Evolutionary conservation across 169 alveolate genomes (phyloP).

Genomic region (Eimeria sp.): DNA sequence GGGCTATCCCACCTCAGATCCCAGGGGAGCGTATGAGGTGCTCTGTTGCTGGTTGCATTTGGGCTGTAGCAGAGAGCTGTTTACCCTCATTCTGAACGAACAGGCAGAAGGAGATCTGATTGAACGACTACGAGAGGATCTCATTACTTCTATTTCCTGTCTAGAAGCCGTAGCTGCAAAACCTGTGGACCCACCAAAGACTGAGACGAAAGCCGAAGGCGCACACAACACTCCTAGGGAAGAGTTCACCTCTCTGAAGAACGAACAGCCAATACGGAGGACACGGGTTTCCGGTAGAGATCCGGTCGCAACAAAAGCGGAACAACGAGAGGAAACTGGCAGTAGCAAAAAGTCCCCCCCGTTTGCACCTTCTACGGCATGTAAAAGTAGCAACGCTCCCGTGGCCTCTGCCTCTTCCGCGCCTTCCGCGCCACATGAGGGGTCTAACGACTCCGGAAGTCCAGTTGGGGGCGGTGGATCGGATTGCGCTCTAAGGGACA

Average conservation of each 20-base stretch:
- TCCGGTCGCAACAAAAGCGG: not conserved
- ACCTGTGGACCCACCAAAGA: constrained; percentile 51
- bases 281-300: not conserved
- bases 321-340: not conserved
- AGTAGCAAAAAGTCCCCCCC: constrained; percentile 8
- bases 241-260: not conserved
- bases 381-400: constrained; percentile 16
- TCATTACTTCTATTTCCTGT: not conserved
- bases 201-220: not conserved
- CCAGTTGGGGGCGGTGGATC: not conserved
- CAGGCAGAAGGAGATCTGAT: not conserved
- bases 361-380: constrained; percentile 24
- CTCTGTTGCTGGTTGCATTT: constrained; percentile 85
- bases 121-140: constrained; percentile 39
- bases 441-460: not conserved
- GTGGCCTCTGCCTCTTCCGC: constrained; percentile 45
- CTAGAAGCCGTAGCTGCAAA: constrained; percentile 5
- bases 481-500: not conserved
- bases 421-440: constrained; percentile 29
- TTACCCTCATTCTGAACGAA: constrained; percentile 13
- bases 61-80: constrained; percentile 76
- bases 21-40: constrained; percentile 83
- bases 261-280: constrained; percentile 12
- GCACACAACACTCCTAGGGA: not conserved
- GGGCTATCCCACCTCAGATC: constrained; percentile 84